phyloP scores from a whole-genome alignment of 2,329 filamentous ascomycete species.

The Fusarium verticillioides region DNA sequence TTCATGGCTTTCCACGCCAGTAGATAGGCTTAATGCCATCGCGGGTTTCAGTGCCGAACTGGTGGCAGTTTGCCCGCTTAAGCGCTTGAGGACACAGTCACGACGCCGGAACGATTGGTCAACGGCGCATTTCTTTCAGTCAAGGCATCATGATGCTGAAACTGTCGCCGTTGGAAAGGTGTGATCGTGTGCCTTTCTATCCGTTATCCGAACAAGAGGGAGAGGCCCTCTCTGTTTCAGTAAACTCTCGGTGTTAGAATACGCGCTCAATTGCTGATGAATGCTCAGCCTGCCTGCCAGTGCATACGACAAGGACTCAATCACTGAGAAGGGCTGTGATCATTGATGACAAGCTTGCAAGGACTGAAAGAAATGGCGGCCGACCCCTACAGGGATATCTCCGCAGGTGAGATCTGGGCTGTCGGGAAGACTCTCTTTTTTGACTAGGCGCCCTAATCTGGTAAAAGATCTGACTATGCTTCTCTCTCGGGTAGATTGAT shows the following conservation, averaged over 20 bases:
- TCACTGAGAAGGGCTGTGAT: not conserved
- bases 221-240: conserved; percentile 8
- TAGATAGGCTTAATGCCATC: not conserved
- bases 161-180: conserved; percentile 4
- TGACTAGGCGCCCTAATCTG: not conserved
- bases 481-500: conserved; percentile 12
- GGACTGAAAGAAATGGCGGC: conserved; percentile 29
- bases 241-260: not conserved
- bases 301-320: not conserved
- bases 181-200: not conserved
- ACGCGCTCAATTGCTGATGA: conserved; percentile 2
- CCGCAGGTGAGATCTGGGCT: conserved; percentile 17
- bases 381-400: conserved; percentile 27
- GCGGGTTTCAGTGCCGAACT: conserved; percentile 4
- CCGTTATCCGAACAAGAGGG: not conserved
- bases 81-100: not conserved
- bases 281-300: not conserved
- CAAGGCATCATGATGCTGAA: conserved; percentile 18
- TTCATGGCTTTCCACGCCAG: not conserved
- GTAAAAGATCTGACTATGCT: conserved; percentile 5
- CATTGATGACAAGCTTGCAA: not conserved
- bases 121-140: not conserved
- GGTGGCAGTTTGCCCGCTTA: not conserved
- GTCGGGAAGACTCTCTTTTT: not conserved
- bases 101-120: conserved; percentile 5